Evolutionary conservation across 805 yeast species (phyloP), one percentile per base, ranked within the genome.

Genomic region (Candida quercuum): DNA sequence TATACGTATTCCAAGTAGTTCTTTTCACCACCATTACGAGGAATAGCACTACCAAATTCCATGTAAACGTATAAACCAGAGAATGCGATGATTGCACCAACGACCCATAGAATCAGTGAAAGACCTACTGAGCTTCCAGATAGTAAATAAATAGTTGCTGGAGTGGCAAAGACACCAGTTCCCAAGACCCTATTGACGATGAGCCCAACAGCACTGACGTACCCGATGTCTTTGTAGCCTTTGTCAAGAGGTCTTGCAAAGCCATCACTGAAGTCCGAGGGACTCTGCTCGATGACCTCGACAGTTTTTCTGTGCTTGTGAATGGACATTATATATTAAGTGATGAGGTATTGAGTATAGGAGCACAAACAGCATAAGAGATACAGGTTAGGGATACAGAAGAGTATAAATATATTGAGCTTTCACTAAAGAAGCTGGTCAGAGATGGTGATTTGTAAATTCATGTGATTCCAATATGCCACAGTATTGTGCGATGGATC

Each of bases 21-120:
- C 61, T 83, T 84, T 54, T 86, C 95, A 48, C 93, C 95, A 47
- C 95, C 95, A 52, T 85, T 84, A 62, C 82, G 74, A 33, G 86
- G 86, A 40, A 83, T 76, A 30, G 81, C 80, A 5, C 83, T 74
- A 13, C 94, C 94, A 57, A 82, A 81, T 54, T 84, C 93, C 78
- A 84, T 76, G 58, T 84, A 85, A 3, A 81, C 86, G 52, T 76
- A 70, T 48, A 81, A 58, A 25, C 83, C 83, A 24, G 77, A 59
- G 9, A 73, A 60, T 4, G 91, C 83, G 46, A 84, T 84, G 25
- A 80, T 45, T 7, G 86, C 72, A 33, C 94, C 94, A 13, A 77
- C 78, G 20, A 74, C 74, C 91, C 93, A 85, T 58, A 85, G 67
- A 46, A 85, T 66, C 40, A 85, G 61, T 3, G 86, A 61, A 22